phyloP scores from a whole-genome alignment of 2,329 filamentous ascomycete genomes.

The Cladophialophora bantiana region DNA sequence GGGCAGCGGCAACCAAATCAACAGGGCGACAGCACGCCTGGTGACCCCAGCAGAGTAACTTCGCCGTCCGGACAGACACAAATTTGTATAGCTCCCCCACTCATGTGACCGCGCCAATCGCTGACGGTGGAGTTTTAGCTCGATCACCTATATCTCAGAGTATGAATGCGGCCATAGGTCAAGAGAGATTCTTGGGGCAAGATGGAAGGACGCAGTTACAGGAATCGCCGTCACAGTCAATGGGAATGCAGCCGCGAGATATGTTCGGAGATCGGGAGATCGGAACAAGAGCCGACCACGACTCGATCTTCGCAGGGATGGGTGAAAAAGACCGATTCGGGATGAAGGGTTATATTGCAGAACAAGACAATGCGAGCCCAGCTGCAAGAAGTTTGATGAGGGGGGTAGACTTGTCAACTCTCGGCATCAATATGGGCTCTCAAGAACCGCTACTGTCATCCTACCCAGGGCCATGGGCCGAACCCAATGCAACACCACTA shows the following conservation, averaged over 20 bases:
- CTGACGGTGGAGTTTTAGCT: conserved; percentile 34
- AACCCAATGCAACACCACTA: conserved; percentile 60
- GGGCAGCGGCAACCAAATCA: conserved; percentile 35
- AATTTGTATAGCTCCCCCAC: conserved; percentile 29
- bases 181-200: conserved; percentile 44
- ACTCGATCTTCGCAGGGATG: conserved; percentile 44
- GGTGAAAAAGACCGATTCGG: conserved; percentile 62
- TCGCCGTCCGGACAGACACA: conserved; percentile 38
- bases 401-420: conserved; percentile 68
- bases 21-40: conserved; percentile 29
- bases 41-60: conserved; percentile 37
- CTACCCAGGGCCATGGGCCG: conserved; percentile 69
- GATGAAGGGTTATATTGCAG: conserved; percentile 62
- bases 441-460: conserved; percentile 66
- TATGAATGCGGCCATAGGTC: conserved; percentile 51
- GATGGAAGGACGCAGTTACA: conserved; percentile 44
- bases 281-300: conserved; percentile 44
- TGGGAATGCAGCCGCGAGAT: conserved; percentile 41
- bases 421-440: conserved; percentile 68
- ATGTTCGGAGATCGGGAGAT: conserved; percentile 45
- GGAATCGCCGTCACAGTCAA: conserved; percentile 44
- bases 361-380: conserved; percentile 62
- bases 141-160: conserved; percentile 53
- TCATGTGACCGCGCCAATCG: neutral
- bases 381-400: conserved; percentile 63